A percentile compares a stretch with the other conserved stretches of the same genome.
These are phyloP conservation scores for Brasenia schreberi DNA, from an alignment of 164 flowering plant genomes.

Conservation along the genomic window DNA sequence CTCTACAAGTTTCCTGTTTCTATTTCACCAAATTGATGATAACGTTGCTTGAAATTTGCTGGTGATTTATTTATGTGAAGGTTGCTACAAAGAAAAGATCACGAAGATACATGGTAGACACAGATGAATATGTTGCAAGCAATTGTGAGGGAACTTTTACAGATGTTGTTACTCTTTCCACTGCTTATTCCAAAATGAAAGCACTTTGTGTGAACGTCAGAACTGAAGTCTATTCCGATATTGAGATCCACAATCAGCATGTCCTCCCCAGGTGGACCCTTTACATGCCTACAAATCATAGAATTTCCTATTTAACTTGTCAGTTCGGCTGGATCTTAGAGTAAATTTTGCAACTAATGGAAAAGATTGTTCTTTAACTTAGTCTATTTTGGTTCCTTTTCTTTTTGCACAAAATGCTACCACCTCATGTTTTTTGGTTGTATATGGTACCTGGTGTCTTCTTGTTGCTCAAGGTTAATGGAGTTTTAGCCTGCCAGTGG, in stretches of 20 bases:
- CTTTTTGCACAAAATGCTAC: no score
- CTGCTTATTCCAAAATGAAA: constrained; percentile 85
- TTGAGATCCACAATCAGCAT: constrained; percentile 73
- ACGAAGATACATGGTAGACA: constrained; percentile 69
- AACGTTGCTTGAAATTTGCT: not conserved
- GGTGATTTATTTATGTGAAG: constrained; percentile 16
- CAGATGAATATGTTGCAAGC: constrained; percentile 68
- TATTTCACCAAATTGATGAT: constrained; percentile 1
- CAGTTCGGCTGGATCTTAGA: no score
- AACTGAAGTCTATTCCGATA: constrained; percentile 75
- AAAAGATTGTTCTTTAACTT: no score
- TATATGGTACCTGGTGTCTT: no score
- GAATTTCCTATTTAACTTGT: no score
- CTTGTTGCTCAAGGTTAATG: no score
- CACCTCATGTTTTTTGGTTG: no score
- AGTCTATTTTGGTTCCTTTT: no score
- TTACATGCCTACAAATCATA: not conserved
- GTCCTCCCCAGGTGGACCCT: constrained; percentile 68
- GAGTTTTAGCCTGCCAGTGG: no score
- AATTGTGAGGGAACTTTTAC: constrained; percentile 37
- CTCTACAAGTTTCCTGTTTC: not conserved
- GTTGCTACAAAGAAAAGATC: constrained; percentile 86
- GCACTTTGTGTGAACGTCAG: constrained; percentile 58
- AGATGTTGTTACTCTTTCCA: constrained; percentile 48
- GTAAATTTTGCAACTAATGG: no score